Percentiles rank a stretch among this genome's conserved stretches.
Evolutionary conservation across 2,329 filamentous ascomycete species (phyloP).

Genomic region (Ophiostoma novo-ulmi): DNA sequence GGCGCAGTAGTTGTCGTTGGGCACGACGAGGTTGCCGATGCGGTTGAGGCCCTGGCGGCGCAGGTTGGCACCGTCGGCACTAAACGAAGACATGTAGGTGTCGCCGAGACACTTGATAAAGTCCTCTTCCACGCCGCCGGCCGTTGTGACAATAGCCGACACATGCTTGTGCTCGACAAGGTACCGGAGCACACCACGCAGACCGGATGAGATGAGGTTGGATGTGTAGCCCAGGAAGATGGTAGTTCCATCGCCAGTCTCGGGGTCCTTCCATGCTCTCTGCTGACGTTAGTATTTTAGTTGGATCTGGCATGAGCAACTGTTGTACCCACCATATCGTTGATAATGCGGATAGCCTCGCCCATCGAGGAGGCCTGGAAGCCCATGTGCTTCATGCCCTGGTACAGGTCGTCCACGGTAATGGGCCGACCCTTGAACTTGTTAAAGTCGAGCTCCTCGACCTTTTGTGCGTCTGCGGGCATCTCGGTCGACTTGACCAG

Average conservation of each 20-base stretch:
- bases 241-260: slow-evolving; percentile 74
- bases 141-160: slow-evolving; percentile 89
- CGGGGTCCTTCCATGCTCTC: slow-evolving; percentile 50
- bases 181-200: slow-evolving; percentile 86
- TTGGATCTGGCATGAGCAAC: not conserved
- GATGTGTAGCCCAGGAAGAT: slow-evolving; percentile 98
- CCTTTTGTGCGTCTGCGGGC: slow-evolving; percentile 70
- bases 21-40: slow-evolving; percentile 92
- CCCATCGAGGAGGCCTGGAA: slow-evolving; percentile 65
- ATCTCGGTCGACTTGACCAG: slow-evolving; percentile 78
- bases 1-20: slow-evolving; percentile 93
- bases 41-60: slow-evolving; percentile 85
- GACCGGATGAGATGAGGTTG: slow-evolving; percentile 92
- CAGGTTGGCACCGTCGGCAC: slow-evolving; percentile 67
- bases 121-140: slow-evolving; percentile 93
- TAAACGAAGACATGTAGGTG: slow-evolving; percentile 88
- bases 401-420: slow-evolving; percentile 77
- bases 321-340: slow-evolving; percentile 75
- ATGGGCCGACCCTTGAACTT: slow-evolving; percentile 67
- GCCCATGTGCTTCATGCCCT: slow-evolving; percentile 82
- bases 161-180: slow-evolving; percentile 90
- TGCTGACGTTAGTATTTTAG: not conserved
- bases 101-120: slow-evolving; percentile 96
- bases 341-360: slow-evolving; percentile 85
- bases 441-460: slow-evolving; percentile 91